Conservation (phyloP, 495 filamentous ascomycete genomes). For the Neohortaea acidophila region DNA sequence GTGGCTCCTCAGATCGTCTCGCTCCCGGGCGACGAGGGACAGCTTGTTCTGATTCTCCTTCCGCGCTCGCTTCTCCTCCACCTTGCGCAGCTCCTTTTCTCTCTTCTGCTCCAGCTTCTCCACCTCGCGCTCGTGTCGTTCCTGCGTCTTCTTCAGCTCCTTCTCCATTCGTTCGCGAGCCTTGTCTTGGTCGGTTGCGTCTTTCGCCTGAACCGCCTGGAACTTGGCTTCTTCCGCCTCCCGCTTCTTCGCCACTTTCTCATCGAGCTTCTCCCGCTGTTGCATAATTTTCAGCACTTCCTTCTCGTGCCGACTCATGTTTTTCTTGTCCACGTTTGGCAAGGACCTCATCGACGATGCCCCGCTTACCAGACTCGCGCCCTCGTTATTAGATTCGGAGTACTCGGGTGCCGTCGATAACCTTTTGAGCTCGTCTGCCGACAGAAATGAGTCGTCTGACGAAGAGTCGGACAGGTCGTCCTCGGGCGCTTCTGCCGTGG, state of each 20-base stretch:
- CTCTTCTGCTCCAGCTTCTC: slow-evolving; percentile 46
- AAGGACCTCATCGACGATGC: slow-evolving; percentile 18
- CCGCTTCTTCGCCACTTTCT: slow-evolving; percentile 43
- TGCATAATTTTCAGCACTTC: slow-evolving; percentile 61
- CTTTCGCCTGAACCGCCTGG: slow-evolving; percentile 33
- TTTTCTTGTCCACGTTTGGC: slow-evolving; percentile 23
- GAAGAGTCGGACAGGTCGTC: slow-evolving; percentile 11
- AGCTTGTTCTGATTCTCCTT: slow-evolving; percentile 23
- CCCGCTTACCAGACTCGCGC: neutral
- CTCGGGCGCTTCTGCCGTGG: neutral
- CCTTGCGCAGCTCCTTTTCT: slow-evolving; percentile 24
- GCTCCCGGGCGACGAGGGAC: slow-evolving; percentile 19
- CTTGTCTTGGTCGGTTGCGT: slow-evolving; percentile 27
- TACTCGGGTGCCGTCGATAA: slow-evolving; percentile 4
- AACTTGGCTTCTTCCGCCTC: slow-evolving; percentile 30
- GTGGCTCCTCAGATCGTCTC: slow-evolving; percentile 25
- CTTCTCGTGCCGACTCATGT: slow-evolving; percentile 41
- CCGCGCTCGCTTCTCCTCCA: slow-evolving; percentile 22
- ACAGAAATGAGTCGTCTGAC: slow-evolving; percentile 23
- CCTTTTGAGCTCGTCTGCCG: slow-evolving; percentile 22
- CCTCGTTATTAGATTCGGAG: neutral
- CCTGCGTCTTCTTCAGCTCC: slow-evolving; percentile 46
- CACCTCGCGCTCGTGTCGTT: slow-evolving; percentile 48
- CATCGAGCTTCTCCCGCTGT: slow-evolving; percentile 51
- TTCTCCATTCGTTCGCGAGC: slow-evolving; percentile 43